Evolutionary conservation across 2,329 filamentous ascomycete species (phyloP).

Genomic region (Cercospora janseana): DNA sequence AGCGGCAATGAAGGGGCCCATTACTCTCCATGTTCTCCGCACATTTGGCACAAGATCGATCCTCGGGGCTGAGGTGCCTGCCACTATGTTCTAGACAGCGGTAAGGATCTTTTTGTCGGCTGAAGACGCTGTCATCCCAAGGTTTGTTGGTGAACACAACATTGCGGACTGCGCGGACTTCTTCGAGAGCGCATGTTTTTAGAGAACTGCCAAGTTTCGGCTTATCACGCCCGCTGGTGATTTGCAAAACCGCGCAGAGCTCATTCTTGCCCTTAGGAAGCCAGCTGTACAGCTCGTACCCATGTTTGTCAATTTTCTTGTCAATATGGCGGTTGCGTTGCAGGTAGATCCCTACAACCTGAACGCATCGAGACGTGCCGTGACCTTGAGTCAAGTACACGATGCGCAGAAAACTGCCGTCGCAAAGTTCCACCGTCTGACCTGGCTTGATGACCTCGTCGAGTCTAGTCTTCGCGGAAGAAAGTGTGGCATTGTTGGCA

Average conservation of each 20-base stretch:
- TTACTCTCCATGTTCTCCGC: neutral
- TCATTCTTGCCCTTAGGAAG: conserved; percentile 45
- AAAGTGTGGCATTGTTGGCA: neutral
- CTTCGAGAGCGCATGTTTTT: conserved; percentile 19
- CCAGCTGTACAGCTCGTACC: conserved; percentile 17
- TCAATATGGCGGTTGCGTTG: conserved; percentile 36
- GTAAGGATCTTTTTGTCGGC: neutral
- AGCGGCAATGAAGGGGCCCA: neutral
- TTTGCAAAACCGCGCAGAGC: conserved; percentile 42
- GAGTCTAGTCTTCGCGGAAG: neutral
- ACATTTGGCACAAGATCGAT: neutral
- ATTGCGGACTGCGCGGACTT: neutral
- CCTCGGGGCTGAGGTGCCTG: neutral
- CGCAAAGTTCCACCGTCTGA: conserved; percentile 36
- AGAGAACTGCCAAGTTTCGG: conserved; percentile 11
- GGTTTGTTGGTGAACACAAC: neutral
- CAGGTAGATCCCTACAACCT: conserved; percentile 39
- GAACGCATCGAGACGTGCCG: conserved; percentile 27
- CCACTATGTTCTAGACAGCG: neutral
- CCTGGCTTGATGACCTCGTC: neutral
- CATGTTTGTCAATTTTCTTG: conserved; percentile 12
- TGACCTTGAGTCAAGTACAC: conserved; percentile 34
- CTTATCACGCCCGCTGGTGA: neutral
- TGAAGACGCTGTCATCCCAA: neutral
- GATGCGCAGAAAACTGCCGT: conserved; percentile 44